Evolutionary conservation across 805 yeast species (phyloP).

Genomic region (Ogataea ganodermae): DNA sequence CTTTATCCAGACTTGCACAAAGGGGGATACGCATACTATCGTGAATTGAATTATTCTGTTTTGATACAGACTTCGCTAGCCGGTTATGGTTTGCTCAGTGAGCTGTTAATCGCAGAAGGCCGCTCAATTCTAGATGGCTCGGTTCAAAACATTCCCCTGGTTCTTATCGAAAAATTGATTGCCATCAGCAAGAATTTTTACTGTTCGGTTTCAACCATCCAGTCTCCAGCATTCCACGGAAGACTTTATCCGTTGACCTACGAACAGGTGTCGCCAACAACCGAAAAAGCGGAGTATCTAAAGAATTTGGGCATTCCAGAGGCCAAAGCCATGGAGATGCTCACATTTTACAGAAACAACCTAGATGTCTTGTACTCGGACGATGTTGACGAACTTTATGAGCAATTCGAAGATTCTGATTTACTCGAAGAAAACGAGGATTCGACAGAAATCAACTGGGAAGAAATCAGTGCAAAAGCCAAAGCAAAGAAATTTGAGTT

Average conservation of each 20-base stretch:
- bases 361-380: conserved; percentile 23
- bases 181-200: conserved; percentile 46
- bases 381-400: conserved; percentile 27
- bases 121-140: conserved; percentile 21
- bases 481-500: conserved; percentile 22
- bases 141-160: conserved; percentile 35
- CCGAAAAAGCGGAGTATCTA: conserved; percentile 37
- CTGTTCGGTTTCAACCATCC: conserved; percentile 39
- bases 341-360: conserved; percentile 26
- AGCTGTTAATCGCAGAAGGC: conserved; percentile 34
- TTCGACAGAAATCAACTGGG: conserved; percentile 21
- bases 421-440: conserved; percentile 14
- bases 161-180: conserved; percentile 47
- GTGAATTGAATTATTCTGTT: conserved; percentile 30
- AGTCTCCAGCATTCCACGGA: conserved; percentile 37
- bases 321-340: conserved; percentile 33
- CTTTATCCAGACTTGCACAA: conserved; percentile 41
- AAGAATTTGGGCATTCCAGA: conserved; percentile 33
- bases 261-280: conserved; percentile 44
- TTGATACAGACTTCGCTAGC: conserved; percentile 43
- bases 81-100: conserved; percentile 41
- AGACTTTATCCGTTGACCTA: conserved; percentile 39
- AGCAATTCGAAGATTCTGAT: conserved; percentile 34
- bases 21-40: conserved; percentile 26
- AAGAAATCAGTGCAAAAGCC: conserved; percentile 20